Evolutionary conservation across 768 basidiomycete species (phyloP), one percentile per base, ranked within the genome.

Genomic region (Serendipita vermifera): DNA sequence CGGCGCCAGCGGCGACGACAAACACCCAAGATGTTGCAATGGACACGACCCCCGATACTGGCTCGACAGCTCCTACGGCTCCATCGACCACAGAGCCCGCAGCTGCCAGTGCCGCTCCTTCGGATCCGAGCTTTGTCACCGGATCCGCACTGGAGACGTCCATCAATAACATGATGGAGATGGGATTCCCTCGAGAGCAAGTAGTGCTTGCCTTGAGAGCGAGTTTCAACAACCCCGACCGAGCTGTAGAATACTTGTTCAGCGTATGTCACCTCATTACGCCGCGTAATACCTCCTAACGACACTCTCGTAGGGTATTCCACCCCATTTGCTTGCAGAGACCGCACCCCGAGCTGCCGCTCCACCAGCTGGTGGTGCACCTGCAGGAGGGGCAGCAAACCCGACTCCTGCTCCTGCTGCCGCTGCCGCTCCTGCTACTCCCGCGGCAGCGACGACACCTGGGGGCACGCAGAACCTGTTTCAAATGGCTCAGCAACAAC

Each of bases 191-290:
- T 58, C 77, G 82, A 35, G 91, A 92, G 3, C 80, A 89, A 64
- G 89, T 97, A 38, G 69, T 82, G 64, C 78, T 82, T 14, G 92
- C 93, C 3, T 67, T 99, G 67, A 76, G 90, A 58, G 96, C 93
- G 26, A 92, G 88, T 65, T 99, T 78, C 72, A 99, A 99, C 70
- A 98, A 99, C 70, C 87, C 96, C 5, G 92, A 98, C 63, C 79
- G 96, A 29, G 96, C 96, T 5, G 94, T 91, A n/a, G 96, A 99
- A 68, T 99, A 99, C 69, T 72, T 99, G 56, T 84, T 98, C 80
- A 94, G 66, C 59, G 94, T 93, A 62, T 61, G 84, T 71, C 11
- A 32, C 38, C 11, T 17, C 27, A 55, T 38, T 7, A 54, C 11
- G 46, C 61, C 43, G 36, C 41, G 38, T 39, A 38, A 38, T 20